Percentiles rank a stretch among this genome's conserved stretches.
Conservation (phyloP, 768 basidiomycete genomes). For the Fibroporia radiculosa region DNA sequence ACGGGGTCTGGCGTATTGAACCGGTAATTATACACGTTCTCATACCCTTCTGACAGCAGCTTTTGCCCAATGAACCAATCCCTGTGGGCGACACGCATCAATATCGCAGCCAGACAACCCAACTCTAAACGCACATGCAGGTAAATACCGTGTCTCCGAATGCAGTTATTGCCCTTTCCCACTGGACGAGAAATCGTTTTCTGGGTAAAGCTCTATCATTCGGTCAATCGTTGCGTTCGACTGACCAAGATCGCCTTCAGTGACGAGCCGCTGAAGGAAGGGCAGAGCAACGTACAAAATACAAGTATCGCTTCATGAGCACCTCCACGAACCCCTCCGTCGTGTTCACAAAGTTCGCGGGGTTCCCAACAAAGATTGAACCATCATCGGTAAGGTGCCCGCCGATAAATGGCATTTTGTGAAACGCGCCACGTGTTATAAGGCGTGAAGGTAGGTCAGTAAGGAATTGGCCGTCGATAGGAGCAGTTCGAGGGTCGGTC, state of each 20-base stretch:
- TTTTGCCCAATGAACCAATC: neutral
- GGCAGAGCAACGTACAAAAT: too few relatives aligned
- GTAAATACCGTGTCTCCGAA: neutral
- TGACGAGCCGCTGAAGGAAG: too few relatives aligned
- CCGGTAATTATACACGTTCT: neutral
- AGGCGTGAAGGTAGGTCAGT: conserved; percentile 28
- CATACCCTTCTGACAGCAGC: neutral
- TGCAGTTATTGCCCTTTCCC: neutral
- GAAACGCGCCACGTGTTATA: neutral
- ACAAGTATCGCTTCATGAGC: neutral
- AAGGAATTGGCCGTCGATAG: conserved; percentile 41
- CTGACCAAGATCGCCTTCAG: too few relatives aligned
- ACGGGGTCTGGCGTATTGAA: neutral
- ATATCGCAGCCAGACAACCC: neutral
- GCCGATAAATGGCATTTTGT: neutral
- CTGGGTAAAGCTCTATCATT: neutral
- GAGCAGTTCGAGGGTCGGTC: conserved; percentile 25
- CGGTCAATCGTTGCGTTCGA: neutral
- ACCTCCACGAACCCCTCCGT: neutral
- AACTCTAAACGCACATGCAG: neutral
- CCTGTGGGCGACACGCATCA: neutral
- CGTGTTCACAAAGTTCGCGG: neutral
- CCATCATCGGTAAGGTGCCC: neutral
- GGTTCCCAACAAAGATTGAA: neutral
- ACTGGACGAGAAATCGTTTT: neutral